Evolutionary conservation across 192 early-diverging fungal genomes (phyloP), one percentile per base, ranked within the genome.

Genomic region (Linderina pennispora): DNA sequence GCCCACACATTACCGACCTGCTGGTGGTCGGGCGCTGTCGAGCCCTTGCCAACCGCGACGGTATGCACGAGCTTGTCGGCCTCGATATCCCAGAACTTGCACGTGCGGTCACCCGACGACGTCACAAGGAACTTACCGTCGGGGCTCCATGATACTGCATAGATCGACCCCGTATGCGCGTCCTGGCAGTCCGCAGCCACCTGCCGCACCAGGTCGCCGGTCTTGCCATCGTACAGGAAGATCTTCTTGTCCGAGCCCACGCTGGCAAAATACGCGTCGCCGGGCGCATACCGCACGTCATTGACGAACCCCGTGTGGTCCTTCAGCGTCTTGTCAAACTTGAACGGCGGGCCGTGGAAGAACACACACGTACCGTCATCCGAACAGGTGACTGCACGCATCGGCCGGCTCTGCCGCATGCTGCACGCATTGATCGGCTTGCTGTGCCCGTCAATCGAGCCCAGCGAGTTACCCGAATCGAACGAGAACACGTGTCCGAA

Each of bases 1-100:
- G 79, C 78, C 94, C 94, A 97, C 52, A 95, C 58, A 47, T 85
- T 87, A 40, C 96, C 96, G 17, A 98, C 85, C 71, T 98, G 96
- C 62, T 97, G 94, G 45, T 89, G 73, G 21, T 85, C 83, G 35
- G 85, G 36, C 16, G 49, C 32, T 4, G 50, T 35, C 13, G 47
- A 37, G 19, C 50, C 55, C 7, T 45, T 37, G 40, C 70, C 47
- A 38, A 84, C 55, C 18, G 61, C 51, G 47, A 84, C 79, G 2
- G 79, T 85, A 14, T 55, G 67, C 24, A 87, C 80, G 22, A 91
- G 83, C 37, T 70, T 64, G 43, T 85, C 77, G 2, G 75, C 55
- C 18, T 71, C 77, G 1, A 96, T 59, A 60, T 98, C 91, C 94
- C 94, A 98, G 41, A 98, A 71, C 74, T 89, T 89, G 50, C 79